Evolutionary conservation across 352 stramenopile genomes (phyloP), one percentile per base, ranked within the genome.

Genomic region (Globisporangium parvum): DNA sequence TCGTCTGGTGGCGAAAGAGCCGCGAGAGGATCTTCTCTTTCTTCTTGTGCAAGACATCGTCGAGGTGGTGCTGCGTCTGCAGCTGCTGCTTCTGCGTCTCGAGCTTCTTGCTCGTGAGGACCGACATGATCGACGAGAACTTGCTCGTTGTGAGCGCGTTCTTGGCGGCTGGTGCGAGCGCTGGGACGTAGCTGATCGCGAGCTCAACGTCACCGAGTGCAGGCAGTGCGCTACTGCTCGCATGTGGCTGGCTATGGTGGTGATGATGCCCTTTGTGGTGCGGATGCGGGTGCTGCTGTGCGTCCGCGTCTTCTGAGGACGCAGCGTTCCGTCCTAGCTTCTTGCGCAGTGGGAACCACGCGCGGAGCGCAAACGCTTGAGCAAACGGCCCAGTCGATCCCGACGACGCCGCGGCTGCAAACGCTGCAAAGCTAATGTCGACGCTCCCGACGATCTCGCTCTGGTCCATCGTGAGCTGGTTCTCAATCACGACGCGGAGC

Each of bases 371-470:
- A 51, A 88, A 84, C 23, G 74, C 54, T 14, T 67, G 61, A 0
- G 35, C 48, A 17, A 67, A 58, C 11, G 18, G 8, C 2, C 21
- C 31, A n/a, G 24, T 41, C 6, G 44, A 9, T 2, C 9, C 46
- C 10, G 49, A 15, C 49, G 24, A 35, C 23, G 1, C 72, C 58
- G 10, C 14, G 8, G 14, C 39, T n/a, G 39, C 4, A 15, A 44
- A 15, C 39, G 39, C 39, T 17, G 70, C 60, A 15, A 91, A 80
- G 1, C 21, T 47, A 11, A 88, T 60, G 35, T 84, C 62, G 15
- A 85, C 49, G 28, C 83, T 75, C 1, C 80, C 80, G 5, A 91
- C 49, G 35, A 80, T 65, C 55, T 88, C 80, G 45, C 80, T 88
- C 33, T 88, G 77, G 48, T 88, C 77, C 3, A 70, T 59, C 4